A percentile compares a stretch with the other conserved stretches of the same genome.
Evolutionary conservation across 768 basidiomycete species (phyloP).

Genomic region (Pleurotus giganteus): DNA sequence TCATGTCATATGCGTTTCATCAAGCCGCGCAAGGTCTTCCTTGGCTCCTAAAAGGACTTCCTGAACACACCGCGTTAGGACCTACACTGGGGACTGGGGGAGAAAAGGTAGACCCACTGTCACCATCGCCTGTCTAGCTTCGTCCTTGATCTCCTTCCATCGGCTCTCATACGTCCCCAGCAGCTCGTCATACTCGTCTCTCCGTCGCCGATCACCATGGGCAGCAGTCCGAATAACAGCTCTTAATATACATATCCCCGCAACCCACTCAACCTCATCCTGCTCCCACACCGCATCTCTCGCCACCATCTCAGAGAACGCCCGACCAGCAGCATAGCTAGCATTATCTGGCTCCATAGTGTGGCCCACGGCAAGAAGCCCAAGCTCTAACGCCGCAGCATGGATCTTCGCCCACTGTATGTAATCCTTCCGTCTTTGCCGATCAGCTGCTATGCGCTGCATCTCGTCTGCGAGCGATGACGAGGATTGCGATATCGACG

Average conservation of each 20-base stretch:
- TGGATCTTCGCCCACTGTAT: conserved; percentile 69
- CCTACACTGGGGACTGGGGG: too few species aligned
- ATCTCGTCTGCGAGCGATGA: conserved; percentile 55
- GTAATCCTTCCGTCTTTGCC: conserved; percentile 61
- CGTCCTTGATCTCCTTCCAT: conserved; percentile 73
- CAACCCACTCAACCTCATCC: conserved; percentile 69
- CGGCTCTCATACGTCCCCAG: conserved; percentile 57
- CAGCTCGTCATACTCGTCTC: conserved; percentile 54
- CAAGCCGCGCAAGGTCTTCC: conserved; percentile 50
- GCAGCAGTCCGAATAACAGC: conserved; percentile 56
- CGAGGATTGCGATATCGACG: conserved; percentile 20
- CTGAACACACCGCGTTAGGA: conserved; percentile 26
- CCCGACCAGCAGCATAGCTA: conserved; percentile 42
- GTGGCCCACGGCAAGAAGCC: conserved; percentile 41
- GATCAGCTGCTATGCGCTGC: conserved; percentile 58
- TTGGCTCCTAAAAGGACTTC: conserved; percentile 51
- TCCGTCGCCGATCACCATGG: conserved; percentile 43
- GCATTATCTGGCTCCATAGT: conserved; percentile 37
- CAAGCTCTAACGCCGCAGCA: conserved; percentile 60
- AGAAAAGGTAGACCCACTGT: conserved; percentile 48
- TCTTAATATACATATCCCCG: conserved; percentile 56
- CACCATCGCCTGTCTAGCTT: conserved; percentile 59
- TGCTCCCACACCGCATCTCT: conserved; percentile 66
- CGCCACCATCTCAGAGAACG: conserved; percentile 58
- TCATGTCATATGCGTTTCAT: conserved; percentile 21